Base-by-base conservation (phyloP, 768 basidiomycete genomes). In the Tylopilus subfusipes region DNA sequence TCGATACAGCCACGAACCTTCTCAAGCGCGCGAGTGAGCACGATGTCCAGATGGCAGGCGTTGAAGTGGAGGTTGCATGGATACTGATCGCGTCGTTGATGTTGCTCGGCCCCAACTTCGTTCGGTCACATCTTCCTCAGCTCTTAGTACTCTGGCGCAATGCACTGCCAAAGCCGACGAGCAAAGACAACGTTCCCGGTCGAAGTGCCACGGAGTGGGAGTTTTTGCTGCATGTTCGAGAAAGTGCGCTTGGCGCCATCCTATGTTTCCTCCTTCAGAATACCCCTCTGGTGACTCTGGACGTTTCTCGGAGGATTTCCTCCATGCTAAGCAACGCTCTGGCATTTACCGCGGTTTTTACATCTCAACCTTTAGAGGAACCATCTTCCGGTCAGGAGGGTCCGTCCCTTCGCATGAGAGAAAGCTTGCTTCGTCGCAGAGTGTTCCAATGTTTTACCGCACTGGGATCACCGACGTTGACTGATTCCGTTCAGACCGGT, bases 111-210 rank as follows among this genome's bases (percentile, higher is more conserved):
- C 92, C 90, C 4, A 90, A 93, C 62, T 97, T 98, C 60, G 93
- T 98, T 49, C 85, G 92, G 18, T 83, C 93, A 0, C 94, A 99
- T 68, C 81, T 98, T 2, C 90, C 95, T 0, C 96, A 98, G 62
- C 77, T 98, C 18, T 80, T 98, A 38, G 93, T 98, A 0, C 81
- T 99, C 4, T 99, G 97, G 97, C 79, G 97, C 30, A 99, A 99
- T 62, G 94, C 96, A 2, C 78, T 99, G 0, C 94, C 97, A 2
- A 99, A 98, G 70, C 88, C 93, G 1, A 94, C 92, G 0, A 88
- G 80, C 63, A 97, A 97, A 69, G 96, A 98, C 63, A 73, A 73
- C 14, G 79, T 77, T 16, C 78, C 78, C 5, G 83, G 83, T 18
- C 77, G 94, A 29, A 82, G 84, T 25, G 75, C 81, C 21, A 75